Evolutionary conservation across 345 rosid species (phyloP).

Genomic region (Gynandropsis gynandra): DNA sequence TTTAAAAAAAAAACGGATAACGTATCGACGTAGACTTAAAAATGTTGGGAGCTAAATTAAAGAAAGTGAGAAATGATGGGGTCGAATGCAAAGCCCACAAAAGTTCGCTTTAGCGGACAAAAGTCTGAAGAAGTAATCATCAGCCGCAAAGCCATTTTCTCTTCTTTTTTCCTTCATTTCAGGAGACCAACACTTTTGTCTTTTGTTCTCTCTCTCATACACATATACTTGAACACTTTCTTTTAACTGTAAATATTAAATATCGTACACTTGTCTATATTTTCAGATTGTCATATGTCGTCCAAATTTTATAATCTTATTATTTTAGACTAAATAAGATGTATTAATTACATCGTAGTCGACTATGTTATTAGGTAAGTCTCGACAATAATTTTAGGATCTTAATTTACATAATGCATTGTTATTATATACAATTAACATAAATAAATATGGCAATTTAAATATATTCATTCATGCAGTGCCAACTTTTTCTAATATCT

Average conservation of each 20-base stretch:
- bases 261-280: background rate
- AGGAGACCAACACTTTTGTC: constrained; percentile 15
- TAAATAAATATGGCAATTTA: no score
- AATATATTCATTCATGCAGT: no score
- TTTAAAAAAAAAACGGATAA: background rate
- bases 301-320: no score
- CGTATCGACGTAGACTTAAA: background rate
- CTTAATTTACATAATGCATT: no score
- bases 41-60: background rate
- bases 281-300: background rate
- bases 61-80: background rate
- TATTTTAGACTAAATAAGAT: no score
- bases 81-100: constrained; percentile 9
- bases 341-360: no score
- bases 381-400: no score
- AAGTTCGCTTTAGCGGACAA: constrained; percentile 16
- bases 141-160: constrained; percentile 16
- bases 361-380: no score
- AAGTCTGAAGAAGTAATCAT: constrained; percentile 5
- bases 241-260: background rate
- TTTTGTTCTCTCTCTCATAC: background rate
- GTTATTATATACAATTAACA: no score
- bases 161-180: constrained; percentile 11
- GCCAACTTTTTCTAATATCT: no score
- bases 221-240: background rate